Percentiles rank a stretch among this genome's conserved stretches.
phyloP scores from a whole-genome alignment of 2,329 filamentous ascomycete genomes.

The Bipolaris victoriae region DNA sequence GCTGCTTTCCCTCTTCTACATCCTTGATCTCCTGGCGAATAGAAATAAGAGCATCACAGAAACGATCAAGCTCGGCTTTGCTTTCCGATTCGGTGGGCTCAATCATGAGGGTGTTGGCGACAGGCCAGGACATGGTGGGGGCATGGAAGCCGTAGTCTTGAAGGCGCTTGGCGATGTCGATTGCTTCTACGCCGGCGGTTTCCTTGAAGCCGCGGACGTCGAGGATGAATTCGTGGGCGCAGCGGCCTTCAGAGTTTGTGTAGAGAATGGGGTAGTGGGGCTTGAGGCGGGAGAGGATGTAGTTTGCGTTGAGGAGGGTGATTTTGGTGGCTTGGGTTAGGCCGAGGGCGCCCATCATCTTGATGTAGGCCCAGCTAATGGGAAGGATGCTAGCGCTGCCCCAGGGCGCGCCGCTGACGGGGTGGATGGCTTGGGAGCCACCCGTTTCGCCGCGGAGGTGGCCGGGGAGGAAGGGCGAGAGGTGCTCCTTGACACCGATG shows the following conservation, averaged over 20 bases:
- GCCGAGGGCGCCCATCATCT: constrained; percentile 85
- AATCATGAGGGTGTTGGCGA: constrained; percentile 95
- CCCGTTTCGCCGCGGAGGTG: constrained; percentile 67
- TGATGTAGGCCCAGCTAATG: constrained; percentile 94
- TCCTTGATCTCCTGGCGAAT: constrained; percentile 86
- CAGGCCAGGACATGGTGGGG: constrained; percentile 96
- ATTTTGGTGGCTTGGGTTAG: constrained; percentile 89
- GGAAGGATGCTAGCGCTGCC: constrained; percentile 91
- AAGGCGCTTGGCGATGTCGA: constrained; percentile 94
- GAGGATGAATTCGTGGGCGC: constrained; percentile 96
- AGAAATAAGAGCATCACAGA: constrained; percentile 85
- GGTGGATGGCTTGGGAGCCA: constrained; percentile 65
- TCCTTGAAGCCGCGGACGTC: constrained; percentile 86
- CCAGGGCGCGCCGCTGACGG: constrained; percentile 81
- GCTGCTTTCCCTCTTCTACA: constrained; percentile 78
- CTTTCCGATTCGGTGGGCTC: constrained; percentile 95
- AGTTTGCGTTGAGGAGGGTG: constrained; percentile 95
- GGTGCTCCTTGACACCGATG: constrained; percentile 86
- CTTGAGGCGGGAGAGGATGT: constrained; percentile 86
- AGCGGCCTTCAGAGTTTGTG: constrained; percentile 85
- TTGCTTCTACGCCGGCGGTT: constrained; percentile 81
- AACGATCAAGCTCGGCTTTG: constrained; percentile 90
- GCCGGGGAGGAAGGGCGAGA: constrained; percentile 76
- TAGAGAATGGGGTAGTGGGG: constrained; percentile 91
- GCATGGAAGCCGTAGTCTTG: constrained; percentile 98